Conservation (phyloP, 2,329 filamentous ascomycete species). For the Alternaria gansuensis region DNA sequence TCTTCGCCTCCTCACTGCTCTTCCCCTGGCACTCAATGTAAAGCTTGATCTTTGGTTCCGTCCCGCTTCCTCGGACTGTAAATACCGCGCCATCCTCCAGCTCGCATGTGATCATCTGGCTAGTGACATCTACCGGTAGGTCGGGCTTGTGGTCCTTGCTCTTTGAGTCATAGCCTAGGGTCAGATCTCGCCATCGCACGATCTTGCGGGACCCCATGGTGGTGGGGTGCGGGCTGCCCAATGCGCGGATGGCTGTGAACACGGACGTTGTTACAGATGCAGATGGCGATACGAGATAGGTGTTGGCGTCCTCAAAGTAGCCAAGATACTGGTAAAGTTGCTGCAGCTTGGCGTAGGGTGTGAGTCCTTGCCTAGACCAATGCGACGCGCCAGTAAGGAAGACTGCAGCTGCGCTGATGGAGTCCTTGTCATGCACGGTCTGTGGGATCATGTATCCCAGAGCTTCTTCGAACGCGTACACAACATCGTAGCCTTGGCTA, state of each 20-base stretch:
- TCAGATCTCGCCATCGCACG: slow-evolving; percentile 69
- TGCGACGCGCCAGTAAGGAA: slow-evolving; percentile 65
- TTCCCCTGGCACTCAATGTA: slow-evolving; percentile 62
- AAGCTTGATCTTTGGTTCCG: slow-evolving; percentile 72
- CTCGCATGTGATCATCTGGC: slow-evolving; percentile 72
- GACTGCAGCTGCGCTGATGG: slow-evolving; percentile 67
- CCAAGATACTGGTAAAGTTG: slow-evolving; percentile 66
- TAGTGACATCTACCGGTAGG: slow-evolving; percentile 64
- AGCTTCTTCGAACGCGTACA: slow-evolving; percentile 71
- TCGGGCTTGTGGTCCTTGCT: slow-evolving; percentile 62
- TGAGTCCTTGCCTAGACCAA: slow-evolving; percentile 64
- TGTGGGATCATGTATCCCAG: slow-evolving; percentile 72
- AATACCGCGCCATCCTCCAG: slow-evolving; percentile 65
- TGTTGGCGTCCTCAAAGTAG: slow-evolving; percentile 70
- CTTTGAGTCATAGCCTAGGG: slow-evolving; percentile 66
- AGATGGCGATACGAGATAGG: slow-evolving; percentile 68
- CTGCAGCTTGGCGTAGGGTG: slow-evolving; percentile 65
- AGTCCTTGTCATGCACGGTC: slow-evolving; percentile 72
- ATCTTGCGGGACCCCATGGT: slow-evolving; percentile 63
- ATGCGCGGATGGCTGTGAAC: slow-evolving; percentile 63
- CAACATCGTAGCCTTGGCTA: slow-evolving; percentile 59
- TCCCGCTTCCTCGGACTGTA: slow-evolving; percentile 69
- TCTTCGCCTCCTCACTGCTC: slow-evolving; percentile 55
- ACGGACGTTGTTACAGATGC: slow-evolving; percentile 62
- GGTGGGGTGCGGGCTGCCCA: slow-evolving; percentile 55